Evolutionary conservation across 2,329 filamentous ascomycete genomes (phyloP).

Genomic region (Epicoccum sorghinum): DNA sequence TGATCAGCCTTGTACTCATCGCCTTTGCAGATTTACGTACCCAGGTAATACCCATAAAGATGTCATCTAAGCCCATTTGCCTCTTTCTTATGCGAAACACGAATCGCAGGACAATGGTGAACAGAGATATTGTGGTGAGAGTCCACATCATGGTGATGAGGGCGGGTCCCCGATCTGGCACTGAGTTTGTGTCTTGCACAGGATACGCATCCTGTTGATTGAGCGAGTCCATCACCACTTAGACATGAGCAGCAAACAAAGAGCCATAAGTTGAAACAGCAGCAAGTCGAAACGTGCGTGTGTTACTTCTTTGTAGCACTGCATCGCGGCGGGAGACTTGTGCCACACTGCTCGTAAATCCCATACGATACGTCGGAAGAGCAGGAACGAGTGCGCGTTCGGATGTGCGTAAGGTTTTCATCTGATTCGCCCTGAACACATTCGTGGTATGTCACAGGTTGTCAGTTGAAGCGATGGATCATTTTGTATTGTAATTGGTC

Average conservation of each 20-base stretch:
- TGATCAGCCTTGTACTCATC: background rate
- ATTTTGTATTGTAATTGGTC: background rate
- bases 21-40: background rate
- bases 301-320: no score
- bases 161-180: conserved; percentile 7
- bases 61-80: conserved; percentile 5
- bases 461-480: no score
- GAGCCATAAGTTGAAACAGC: background rate
- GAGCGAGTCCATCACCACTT: background rate
- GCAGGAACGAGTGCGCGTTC: no score
- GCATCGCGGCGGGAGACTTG: no score
- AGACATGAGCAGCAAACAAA: background rate
- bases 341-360: no score
- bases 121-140: background rate
- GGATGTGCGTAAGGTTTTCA: no score
- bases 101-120: conserved; percentile 1
- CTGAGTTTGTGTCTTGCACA: background rate
- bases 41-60: conserved; percentile 6
- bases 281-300: background rate
- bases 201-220: background rate
- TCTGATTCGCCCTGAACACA: no score
- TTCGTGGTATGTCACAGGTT: no score
- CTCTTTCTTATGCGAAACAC: background rate
- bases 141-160: conserved; percentile 10
- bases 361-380: no score